Conservation (phyloP, 768 basidiomycete species). For the Mycena amicta region DNA sequence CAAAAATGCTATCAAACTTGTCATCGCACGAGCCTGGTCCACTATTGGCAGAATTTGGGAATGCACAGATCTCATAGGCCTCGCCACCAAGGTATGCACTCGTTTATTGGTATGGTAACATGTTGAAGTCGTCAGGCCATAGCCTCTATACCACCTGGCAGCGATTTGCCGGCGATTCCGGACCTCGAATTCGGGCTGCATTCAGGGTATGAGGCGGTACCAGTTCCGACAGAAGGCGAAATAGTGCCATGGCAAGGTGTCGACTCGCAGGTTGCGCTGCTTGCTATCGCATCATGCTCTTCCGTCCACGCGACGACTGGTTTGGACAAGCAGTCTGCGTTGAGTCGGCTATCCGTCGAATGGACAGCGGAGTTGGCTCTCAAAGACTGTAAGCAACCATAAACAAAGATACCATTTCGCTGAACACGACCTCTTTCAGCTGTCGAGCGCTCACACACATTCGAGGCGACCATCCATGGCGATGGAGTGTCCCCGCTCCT, state of each 20-base stretch:
- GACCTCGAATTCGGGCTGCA: slow-evolving; percentile 40
- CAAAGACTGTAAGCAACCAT: slow-evolving; percentile 63
- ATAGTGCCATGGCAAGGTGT: slow-evolving; percentile 44
- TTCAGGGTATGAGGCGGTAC: slow-evolving; percentile 45
- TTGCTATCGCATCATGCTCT: slow-evolving; percentile 52
- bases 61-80: slow-evolving; percentile 50
- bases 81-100: slow-evolving; percentile 57
- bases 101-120: too few relatives aligned
- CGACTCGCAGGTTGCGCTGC: slow-evolving; percentile 55
- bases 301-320: slow-evolving; percentile 66
- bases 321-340: slow-evolving; percentile 57
- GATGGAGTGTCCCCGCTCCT: slow-evolving; percentile 76
- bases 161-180: slow-evolving; percentile 15
- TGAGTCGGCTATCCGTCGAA: slow-evolving; percentile 52
- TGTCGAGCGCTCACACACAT: slow-evolving; percentile 52
- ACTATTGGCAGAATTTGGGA: slow-evolving; percentile 74
- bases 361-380: slow-evolving; percentile 83
- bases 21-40: slow-evolving; percentile 68
- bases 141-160: slow-evolving; percentile 35
- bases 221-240: slow-evolving; percentile 38
- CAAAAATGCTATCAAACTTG: slow-evolving; percentile 57
- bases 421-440: slow-evolving; percentile 38
- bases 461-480: slow-evolving; percentile 58
- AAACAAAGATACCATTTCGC: background rate
- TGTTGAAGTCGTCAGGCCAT: slow-evolving; percentile 57